phyloP scores from a whole-genome alignment of 2,329 filamentous ascomycete genomes.

The Alternaria sp. region DNA sequence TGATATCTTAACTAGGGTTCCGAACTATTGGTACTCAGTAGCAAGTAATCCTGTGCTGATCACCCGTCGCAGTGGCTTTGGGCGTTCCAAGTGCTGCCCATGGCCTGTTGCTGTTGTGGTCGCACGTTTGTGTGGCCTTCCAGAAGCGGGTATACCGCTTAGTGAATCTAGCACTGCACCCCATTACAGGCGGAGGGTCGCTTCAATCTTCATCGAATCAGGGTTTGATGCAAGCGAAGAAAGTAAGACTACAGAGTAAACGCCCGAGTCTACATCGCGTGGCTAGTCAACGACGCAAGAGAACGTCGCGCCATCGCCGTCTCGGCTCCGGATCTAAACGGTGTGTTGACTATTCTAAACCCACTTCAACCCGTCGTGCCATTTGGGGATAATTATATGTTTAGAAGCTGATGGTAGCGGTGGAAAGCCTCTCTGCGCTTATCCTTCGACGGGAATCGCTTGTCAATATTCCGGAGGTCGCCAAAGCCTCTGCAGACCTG shows the following conservation, averaged over 20 bases:
- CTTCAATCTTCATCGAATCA: conserved; percentile 1
- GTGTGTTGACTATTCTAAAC: not conserved
- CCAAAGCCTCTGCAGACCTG: conserved; percentile 11
- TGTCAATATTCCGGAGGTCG: conserved; percentile 2
- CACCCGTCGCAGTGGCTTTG: conserved; percentile 46
- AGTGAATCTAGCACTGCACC: not conserved
- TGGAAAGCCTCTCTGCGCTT: conserved; percentile 33
- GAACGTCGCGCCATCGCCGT: not conserved
- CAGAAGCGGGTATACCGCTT: conserved; percentile 31
- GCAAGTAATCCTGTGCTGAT: conserved; percentile 38
- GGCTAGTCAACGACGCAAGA: not conserved
- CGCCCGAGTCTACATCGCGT: not conserved
- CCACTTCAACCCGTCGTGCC: not conserved
- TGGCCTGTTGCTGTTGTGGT: conserved; percentile 18
- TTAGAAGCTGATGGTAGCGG: conserved; percentile 16
- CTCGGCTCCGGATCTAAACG: not conserved
- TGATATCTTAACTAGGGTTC: conserved; percentile 22
- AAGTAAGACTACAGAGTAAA: not conserved
- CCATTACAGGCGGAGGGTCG: not conserved
- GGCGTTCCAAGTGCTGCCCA: conserved; percentile 31
- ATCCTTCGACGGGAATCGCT: conserved; percentile 29
- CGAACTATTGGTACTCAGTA: conserved; percentile 38
- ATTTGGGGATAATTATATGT: not conserved
- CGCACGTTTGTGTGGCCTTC: conserved; percentile 27
- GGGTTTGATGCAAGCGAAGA: conserved; percentile 1